These are phyloP conservation scores for Opeltia flavorubescens DNA, from an alignment of 495 filamentous ascomycete genomes.

Conservation along the genomic window DNA sequence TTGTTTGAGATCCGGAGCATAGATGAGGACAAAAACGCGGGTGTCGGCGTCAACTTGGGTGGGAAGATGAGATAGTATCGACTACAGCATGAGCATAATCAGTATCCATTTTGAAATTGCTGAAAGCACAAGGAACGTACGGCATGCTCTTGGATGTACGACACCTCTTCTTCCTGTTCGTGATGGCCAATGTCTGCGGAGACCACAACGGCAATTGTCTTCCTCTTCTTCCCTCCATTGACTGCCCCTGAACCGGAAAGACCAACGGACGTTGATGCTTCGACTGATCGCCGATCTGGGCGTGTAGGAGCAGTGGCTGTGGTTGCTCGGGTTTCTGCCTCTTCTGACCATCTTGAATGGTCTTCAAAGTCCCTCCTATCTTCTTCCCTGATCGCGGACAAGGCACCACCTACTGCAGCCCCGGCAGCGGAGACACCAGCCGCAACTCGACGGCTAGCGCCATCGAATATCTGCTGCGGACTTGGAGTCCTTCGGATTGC, in stretches of 20 bases:
- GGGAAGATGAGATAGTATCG: constrained; percentile 78
- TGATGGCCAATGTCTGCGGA: constrained; percentile 53
- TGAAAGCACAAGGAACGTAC: constrained; percentile 36
- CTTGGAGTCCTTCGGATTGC: constrained; percentile 78
- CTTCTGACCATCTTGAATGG: constrained; percentile 73
- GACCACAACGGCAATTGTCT: constrained; percentile 72
- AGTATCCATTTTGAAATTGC: not conserved
- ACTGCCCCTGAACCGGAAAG: constrained; percentile 1
- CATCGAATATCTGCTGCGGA: constrained; percentile 76
- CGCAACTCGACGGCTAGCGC: constrained; percentile 57
- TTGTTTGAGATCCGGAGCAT: constrained; percentile 66
- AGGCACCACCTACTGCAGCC: constrained; percentile 58
- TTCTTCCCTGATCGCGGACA: constrained; percentile 75
- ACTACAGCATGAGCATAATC: constrained; percentile 33
- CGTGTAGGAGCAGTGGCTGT: constrained; percentile 17
- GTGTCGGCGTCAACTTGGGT: constrained; percentile 51
- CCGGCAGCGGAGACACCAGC: constrained; percentile 78
- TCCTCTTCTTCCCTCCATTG: constrained; percentile 36
- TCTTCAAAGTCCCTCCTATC: constrained; percentile 67
- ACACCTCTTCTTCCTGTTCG: constrained; percentile 42
- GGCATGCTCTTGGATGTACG: constrained; percentile 56
- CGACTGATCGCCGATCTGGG: constrained; percentile 10
- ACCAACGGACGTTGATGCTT: constrained; percentile 4
- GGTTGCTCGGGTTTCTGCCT: constrained; percentile 40
- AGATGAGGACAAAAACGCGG: constrained; percentile 76